Evolutionary conservation across 2,329 filamentous ascomycete species (phyloP).

Genomic region (Talaromyces verruculosus): DNA sequence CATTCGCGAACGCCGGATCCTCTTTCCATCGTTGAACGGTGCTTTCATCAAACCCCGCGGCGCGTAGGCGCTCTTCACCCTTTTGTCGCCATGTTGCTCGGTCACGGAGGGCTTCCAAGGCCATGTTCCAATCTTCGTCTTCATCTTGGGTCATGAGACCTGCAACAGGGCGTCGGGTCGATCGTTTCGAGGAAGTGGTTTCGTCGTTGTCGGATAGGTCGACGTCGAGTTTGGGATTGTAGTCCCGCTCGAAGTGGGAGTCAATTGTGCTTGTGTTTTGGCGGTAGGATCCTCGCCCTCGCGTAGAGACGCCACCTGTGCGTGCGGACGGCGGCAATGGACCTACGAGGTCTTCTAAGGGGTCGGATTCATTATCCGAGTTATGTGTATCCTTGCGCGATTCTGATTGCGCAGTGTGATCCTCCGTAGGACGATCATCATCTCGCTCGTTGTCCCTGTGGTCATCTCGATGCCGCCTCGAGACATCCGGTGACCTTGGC

Average conservation of each 20-base stretch:
- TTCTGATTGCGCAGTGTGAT: background rate
- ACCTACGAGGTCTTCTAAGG: conserved; percentile 73
- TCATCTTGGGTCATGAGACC: conserved; percentile 54
- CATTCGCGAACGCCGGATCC: conserved; percentile 55
- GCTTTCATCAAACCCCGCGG: conserved; percentile 74
- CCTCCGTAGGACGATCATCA: background rate
- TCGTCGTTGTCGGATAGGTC: conserved; percentile 52
- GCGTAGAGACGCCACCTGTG: conserved; percentile 40
- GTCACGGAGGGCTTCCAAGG: conserved; percentile 74
- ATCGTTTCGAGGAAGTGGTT: conserved; percentile 56
- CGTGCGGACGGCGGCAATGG: conserved; percentile 57
- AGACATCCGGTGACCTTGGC: conserved; percentile 25
- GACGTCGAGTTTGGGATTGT: conserved; percentile 54
- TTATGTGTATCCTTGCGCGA: conserved; percentile 11
- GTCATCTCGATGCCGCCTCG: conserved; percentile 8
- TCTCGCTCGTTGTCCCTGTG: background rate
- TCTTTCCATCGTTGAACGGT: conserved; percentile 72
- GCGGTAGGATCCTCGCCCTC: conserved; percentile 67
- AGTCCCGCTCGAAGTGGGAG: conserved; percentile 69
- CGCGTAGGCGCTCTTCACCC: conserved; percentile 72
- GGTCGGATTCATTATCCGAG: conserved; percentile 58
- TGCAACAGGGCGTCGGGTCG: conserved; percentile 39
- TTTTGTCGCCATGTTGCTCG: conserved; percentile 74
- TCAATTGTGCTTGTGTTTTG: conserved; percentile 69
- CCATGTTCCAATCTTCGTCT: conserved; percentile 76